Conservation (phyloP, 306 rosid species). For the Castanea sativa region DNA sequence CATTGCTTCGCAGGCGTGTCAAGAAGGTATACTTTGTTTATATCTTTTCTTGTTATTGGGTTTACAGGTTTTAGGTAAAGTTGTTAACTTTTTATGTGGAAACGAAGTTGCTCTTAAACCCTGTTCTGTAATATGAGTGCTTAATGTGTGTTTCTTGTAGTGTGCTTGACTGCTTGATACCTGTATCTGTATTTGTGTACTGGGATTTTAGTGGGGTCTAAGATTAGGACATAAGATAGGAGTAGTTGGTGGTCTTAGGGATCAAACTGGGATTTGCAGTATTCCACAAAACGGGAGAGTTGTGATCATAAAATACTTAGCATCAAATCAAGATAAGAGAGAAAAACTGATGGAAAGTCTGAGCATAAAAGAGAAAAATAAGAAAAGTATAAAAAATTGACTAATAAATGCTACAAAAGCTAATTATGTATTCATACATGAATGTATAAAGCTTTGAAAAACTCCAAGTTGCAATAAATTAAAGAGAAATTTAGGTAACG, state of each 20-base stretch:
- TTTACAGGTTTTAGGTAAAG: neutral
- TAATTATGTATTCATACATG: neutral
- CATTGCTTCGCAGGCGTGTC: constrained; percentile 99
- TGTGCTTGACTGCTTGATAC: neutral
- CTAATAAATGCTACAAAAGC: neutral
- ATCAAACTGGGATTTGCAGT: neutral
- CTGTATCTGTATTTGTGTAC: neutral
- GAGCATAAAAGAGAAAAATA: neutral
- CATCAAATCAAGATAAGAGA: neutral
- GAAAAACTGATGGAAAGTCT: neutral
- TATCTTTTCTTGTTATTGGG: neutral
- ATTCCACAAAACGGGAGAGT: neutral
- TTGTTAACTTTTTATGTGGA: neutral
- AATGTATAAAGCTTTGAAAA: neutral
- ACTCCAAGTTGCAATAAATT: neutral
- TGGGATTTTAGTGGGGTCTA: neutral
- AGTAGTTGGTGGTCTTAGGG: neutral
- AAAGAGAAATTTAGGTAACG: neutral
- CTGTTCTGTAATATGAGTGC: neutral
- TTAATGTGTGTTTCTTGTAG: neutral
- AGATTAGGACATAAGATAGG: neutral
- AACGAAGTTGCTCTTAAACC: neutral
- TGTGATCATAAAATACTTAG: neutral
- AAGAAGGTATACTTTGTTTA: constrained; percentile 55
- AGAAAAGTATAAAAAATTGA: neutral